A percentile compares a stretch with the other conserved stretches of the same genome.
phyloP scores from a whole-genome alignment of 331 rosid species.

The Pyracantha coccinea region DNA sequence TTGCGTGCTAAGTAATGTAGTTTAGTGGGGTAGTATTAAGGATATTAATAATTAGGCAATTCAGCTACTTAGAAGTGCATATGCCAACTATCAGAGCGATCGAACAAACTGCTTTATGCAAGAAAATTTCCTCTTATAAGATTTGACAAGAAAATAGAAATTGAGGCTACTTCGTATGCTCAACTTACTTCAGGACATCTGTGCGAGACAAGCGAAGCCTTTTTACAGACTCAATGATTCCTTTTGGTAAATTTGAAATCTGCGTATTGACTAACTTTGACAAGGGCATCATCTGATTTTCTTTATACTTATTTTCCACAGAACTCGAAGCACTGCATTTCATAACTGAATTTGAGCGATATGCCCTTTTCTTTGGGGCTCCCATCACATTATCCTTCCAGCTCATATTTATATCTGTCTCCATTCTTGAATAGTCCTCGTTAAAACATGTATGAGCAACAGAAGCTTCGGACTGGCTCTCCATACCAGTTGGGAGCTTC shows the following conservation, averaged over 20 bases:
- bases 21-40: too few relatives aligned
- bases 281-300: slow-evolving; percentile 20
- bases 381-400: slow-evolving; percentile 17
- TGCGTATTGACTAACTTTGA: slow-evolving; percentile 19
- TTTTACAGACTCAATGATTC: slow-evolving; percentile 46
- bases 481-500: slow-evolving; percentile 17
- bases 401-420: slow-evolving; percentile 23
- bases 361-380: slow-evolving; percentile 13
- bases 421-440: slow-evolving; percentile 16
- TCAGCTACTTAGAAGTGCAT: not conserved
- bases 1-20: too few relatives aligned
- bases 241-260: slow-evolving; percentile 34
- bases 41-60: not conserved
- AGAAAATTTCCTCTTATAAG: not conserved
- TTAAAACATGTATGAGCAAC: slow-evolving; percentile 4
- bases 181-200: slow-evolving; percentile 71
- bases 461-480: slow-evolving; percentile 18
- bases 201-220: slow-evolving; percentile 72
- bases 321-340: slow-evolving; percentile 23
- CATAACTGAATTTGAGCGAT: slow-evolving; percentile 24
- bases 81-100: not conserved
- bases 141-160: not conserved
- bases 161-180: slow-evolving; percentile 1
- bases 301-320: slow-evolving; percentile 29
- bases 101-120: not conserved